Evolutionary conservation across 208 protist genomes (phyloP).

Genomic region (Acanthamoeba healyi): DNA sequence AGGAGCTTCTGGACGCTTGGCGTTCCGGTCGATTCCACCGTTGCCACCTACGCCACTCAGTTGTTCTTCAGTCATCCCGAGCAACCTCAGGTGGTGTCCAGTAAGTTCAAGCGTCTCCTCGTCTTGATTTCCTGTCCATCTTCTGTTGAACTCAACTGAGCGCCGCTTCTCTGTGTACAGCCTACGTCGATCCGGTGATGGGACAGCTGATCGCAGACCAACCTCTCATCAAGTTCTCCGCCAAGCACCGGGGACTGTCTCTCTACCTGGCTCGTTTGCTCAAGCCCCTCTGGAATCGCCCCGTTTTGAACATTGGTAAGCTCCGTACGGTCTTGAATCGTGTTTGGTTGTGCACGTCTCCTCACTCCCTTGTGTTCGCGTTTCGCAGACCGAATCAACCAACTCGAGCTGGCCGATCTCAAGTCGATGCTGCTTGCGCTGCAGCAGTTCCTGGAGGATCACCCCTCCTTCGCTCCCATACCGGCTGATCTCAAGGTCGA

Average conservation of each 20-base stretch:
- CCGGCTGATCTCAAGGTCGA: not conserved
- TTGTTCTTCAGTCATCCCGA: not conserved
- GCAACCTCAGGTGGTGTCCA: not conserved
- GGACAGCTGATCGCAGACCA: not conserved
- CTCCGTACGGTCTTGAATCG: not conserved
- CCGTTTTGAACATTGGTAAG: not conserved
- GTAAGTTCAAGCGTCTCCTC: not conserved
- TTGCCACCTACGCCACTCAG: not conserved
- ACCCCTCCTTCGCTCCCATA: slow-evolving; percentile 52
- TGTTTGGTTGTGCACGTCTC: too few species aligned
- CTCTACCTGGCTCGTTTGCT: slow-evolving; percentile 61
- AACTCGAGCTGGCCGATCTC: slow-evolving; percentile 1
- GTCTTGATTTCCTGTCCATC: not conserved
- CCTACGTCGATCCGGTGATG: not conserved
- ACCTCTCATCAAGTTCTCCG: slow-evolving; percentile 11
- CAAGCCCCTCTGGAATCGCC: slow-evolving; percentile 52
- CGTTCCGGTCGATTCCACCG: not conserved
- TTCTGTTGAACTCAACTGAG: too few species aligned
- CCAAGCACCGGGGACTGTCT: not conserved
- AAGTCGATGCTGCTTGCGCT: slow-evolving; percentile 15
- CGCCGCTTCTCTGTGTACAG: not conserved
- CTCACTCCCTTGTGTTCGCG: not conserved
- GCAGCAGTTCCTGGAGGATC: slow-evolving; percentile 38
- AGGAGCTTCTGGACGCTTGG: not conserved
- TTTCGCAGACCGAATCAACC: slow-evolving; percentile 1